Evolutionary conservation across 768 basidiomycete genomes (phyloP), one percentile per base, ranked within the genome.

Genomic region (Rhizopogon vinicolor): DNA sequence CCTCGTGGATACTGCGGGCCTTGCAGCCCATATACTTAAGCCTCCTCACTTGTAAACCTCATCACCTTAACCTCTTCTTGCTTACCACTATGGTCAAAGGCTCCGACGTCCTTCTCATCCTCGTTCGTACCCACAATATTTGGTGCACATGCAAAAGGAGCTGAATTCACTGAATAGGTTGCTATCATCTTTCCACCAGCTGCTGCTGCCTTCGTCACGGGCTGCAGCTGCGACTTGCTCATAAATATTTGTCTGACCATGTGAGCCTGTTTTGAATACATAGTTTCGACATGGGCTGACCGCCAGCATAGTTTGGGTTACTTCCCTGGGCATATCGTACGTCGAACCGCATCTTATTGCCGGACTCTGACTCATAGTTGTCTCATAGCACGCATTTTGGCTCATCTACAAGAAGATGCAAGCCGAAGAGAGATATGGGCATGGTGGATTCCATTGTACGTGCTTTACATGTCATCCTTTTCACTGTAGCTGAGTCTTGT

Each of bases 321-420:
- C 68, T 68, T 91, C 52, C 89, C 90, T 0, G 89, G 83, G 2
- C 78, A 74, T 55, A 68, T 83, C 44, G 80, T 79, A 48, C 56
- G 78, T 67, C 37, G 5, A 33, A 33, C n/a, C 12, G 3, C 25
- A 25, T 25, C 13, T 13, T 14, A 25, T 44, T 40, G 29, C 16
- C 37, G 40, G 33, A 25, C 4, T 25, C 25, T 25, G 43, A 59
- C 18, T 12, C n/a, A 44, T 41, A 14, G 10, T 14, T 31, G 22
- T 31, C 8, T 33, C 37, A 5, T 51, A 82, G 81, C 91, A 93
- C 65, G 88, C 90, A 1, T 92, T 93, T 74, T 93, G 88, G 88
- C 78, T 95, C 51, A 92, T 93, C 54, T 93, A 93, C 74, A 87
- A 80, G 80, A 89, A 87, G 80, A 92, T 92, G 80, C 79, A 89